phyloP scores from a whole-genome alignment of 2,329 filamentous ascomycete genomes.

The Alternaria panax region DNA sequence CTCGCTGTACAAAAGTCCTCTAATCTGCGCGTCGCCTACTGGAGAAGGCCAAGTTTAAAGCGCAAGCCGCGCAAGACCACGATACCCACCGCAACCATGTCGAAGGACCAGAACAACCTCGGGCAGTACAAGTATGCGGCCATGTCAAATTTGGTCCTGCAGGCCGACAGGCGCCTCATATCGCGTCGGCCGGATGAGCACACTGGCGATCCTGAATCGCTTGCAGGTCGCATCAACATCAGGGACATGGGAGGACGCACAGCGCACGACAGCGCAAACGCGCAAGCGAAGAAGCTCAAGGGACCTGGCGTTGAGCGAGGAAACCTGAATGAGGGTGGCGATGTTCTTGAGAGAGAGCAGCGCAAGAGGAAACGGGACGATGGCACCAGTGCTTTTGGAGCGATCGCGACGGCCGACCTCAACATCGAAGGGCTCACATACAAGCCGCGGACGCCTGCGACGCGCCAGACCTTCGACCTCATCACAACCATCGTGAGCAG shows the following conservation, averaged over 20 bases:
- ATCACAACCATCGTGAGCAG: slow-evolving; percentile 90
- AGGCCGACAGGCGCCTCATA: slow-evolving; percentile 97
- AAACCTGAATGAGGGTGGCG: slow-evolving; percentile 78
- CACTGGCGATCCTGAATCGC: slow-evolving; percentile 95
- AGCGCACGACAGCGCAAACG: slow-evolving; percentile 79
- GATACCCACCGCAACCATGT: slow-evolving; percentile 33
- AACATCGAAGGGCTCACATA: slow-evolving; percentile 92
- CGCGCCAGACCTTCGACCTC: slow-evolving; percentile 90
- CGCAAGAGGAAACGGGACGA: slow-evolving; percentile 83
- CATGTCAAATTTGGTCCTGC: slow-evolving; percentile 99
- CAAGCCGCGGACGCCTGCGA: slow-evolving; percentile 87
- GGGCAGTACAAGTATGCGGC: slow-evolving; percentile 99
- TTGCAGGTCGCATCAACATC: slow-evolving; percentile 92
- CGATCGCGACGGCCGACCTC: slow-evolving; percentile 78
- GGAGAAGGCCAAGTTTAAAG: slow-evolving; percentile 19
- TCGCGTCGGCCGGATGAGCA: slow-evolving; percentile 92
- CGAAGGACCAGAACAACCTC: slow-evolving; percentile 66
- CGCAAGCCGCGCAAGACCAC: slow-evolving; percentile 31
- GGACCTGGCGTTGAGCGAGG: slow-evolving; percentile 77
- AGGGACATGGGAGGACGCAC: slow-evolving; percentile 92
- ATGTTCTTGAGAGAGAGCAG: slow-evolving; percentile 83
- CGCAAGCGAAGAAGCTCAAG: slow-evolving; percentile 74
- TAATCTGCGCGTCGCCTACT: slow-evolving; percentile 12
- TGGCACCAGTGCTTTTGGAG: slow-evolving; percentile 67
- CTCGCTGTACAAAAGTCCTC: slow-evolving; percentile 15